Base-by-base conservation (phyloP, 1,284 basidiomycete species). In the Trichosporon sp. region DNA sequence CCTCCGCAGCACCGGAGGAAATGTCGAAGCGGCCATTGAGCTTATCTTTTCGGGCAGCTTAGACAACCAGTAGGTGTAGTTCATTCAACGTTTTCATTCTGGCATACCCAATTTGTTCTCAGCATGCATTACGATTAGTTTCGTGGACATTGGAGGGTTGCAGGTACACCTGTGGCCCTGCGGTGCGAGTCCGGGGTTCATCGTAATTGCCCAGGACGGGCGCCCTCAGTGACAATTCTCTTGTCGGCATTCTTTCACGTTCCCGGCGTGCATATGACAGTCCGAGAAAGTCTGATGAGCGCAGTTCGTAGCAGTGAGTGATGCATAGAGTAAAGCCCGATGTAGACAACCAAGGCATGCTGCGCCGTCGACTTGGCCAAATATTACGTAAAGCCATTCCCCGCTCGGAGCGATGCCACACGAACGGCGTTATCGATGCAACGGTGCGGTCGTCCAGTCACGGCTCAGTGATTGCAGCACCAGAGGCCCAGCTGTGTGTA, bases 21-120 rank as follows among this genome's bases (percentile, higher is more conserved):
- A 94, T 73, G 91, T 95, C 31, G 86, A 94, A 76, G 85, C 88
- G 27, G 92, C 92, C 37, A 90, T 95, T 71, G 92, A 95, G 81
- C 92, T 95, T 74, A 92, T 95, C 70, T 84, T 95, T 65, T 81
- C 83, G 54, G 91, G 91, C 1, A 74, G 75, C 63, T 56, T 77
- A n/a, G 76, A 73, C 58, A 59, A 62, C 60, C 32, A 60, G 44
- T 44, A 33, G 36, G 14, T n/a, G 19, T 16, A n/a, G 32, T 25
- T 57, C 32, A 23, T 57, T 54, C 27, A 21, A n/a, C 49, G 49
- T 54, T 54, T 52, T 29, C 25, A 54, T 54, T 29, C 49, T 54
- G 49, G 49, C 7, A 31, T 54, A 54, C 49, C 49, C 49, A 14
- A 54, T 21, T 16, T 54, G 16, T 29, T 29, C 49, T 54, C 21